A percentile compares a stretch with the other conserved stretches of the same genome.
Conservation (phyloP, 192 early-diverging fungal genomes). For the Coemansia erecta region DNA sequence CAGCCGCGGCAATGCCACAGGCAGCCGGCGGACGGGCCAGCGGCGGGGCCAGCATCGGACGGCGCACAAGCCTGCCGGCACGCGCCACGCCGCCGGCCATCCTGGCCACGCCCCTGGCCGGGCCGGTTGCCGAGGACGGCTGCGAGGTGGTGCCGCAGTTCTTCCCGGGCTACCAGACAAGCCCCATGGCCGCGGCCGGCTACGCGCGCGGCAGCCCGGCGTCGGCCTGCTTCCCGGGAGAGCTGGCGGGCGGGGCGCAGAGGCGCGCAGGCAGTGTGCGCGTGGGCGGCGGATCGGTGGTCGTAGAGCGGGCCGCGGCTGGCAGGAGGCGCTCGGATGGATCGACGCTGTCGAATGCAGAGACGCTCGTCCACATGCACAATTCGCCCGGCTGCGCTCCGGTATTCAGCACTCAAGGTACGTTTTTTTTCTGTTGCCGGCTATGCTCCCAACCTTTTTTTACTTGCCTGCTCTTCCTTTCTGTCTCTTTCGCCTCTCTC, state of each 20-base stretch:
- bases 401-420: not conserved
- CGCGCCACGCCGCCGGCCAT: not conserved
- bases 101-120: not conserved
- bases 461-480: no score
- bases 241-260: conserved; percentile 8
- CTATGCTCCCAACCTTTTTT: not conserved
- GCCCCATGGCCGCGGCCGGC: not conserved
- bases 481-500: no score
- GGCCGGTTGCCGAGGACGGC: conserved; percentile 27
- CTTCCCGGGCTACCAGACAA: conserved; percentile 30
- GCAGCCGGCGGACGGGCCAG: not conserved
- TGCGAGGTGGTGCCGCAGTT: conserved; percentile 48
- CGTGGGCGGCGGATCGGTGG: not conserved
- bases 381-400: not conserved
- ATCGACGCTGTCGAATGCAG: conserved; percentile 25
- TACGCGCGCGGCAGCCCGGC: conserved; percentile 18
- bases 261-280: conserved; percentile 31
- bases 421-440: conserved; percentile 1
- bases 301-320: not conserved
- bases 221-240: conserved; percentile 14
- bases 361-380: conserved; percentile 8
- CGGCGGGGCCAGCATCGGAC: not conserved
- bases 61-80: conserved; percentile 3
- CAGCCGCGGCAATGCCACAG: not conserved
- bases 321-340: conserved; percentile 28